Evolutionary conservation across 257 asterid species (phyloP), one percentile per base, ranked within the genome.

Genomic region (Solanum bulbocastanum): DNA sequence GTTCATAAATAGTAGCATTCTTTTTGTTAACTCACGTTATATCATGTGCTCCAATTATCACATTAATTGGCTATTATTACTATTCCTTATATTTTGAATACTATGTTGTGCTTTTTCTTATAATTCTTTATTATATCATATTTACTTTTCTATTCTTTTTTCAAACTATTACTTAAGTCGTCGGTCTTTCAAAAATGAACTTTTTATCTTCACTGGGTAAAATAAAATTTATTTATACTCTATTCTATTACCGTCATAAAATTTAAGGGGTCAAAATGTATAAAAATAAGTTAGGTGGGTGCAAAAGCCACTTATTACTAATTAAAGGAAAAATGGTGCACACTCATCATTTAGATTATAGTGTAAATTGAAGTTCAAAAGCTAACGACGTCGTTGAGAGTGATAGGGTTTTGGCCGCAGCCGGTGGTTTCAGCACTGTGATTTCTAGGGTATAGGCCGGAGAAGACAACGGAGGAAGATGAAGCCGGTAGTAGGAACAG

Each of bases 401-500:
- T 13, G 16, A 5, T 25, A 79, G 84, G 84, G 65, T 79, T 44
- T 78, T 25, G 10, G 65, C 84, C 84, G 66, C 49, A 25, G 15
- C 18, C 62, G 84, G 65, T 42, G 39, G 65, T 39, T n/a, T 40
- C 16, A 75, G 35, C 33, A 39, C 35, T 23, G 35, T 0, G 36
- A 78, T 46, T 81, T 35, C 56, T 39, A 85, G 87, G 79, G 58
- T 85, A 66, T 37, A 36, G 56, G 49, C 78, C 8, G 74, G 18
- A 37, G 23, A 11, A 83, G 25, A 39, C 60, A 37, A 49, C n/a
- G 78, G 33, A 40, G 18, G 33, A 88, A 52, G 58, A 96, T 95
- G 99, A 96, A 95, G 94, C 94, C 98, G 87, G 94, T 95, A 83
- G 96, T 95, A 87, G 98, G 98, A 23, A 90, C 86, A 92, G 98